Evolutionary conservation across 768 basidiomycete species (phyloP), one percentile per base, ranked within the genome.

Genomic region (Omphalotus guepiniiformis): DNA sequence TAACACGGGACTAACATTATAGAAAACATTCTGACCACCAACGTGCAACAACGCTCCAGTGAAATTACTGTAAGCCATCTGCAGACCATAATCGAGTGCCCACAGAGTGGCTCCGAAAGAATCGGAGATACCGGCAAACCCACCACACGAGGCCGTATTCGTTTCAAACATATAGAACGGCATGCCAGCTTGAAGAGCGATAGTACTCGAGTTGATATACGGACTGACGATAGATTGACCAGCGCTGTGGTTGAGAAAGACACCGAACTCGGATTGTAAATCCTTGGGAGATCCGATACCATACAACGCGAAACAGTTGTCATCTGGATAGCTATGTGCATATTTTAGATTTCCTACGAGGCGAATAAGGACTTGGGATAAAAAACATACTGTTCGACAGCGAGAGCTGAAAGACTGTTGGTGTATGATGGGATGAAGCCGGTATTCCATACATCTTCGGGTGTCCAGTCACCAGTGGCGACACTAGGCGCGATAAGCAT

Each of bases 101-200:
- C 83, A 85, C 2, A 87, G 63, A 3, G 82, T 78, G 0, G 77
- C 80, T 2, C 75, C 80, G 55, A 82, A 85, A 8, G 73, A 73
- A 54, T 85, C 78, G 36, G 74, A 77, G 27, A 85, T 62, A 1
- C 83, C 85, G 3, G 74, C 59, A 56, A 85, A 84, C 21, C 83
- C 83, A 61, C 82, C 82, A 60, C 84, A 85, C 23, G 78, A 79
- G 2, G 81, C 83, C 0, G 80, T 79, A 55, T 85, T 85, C 9
- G 80, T 84, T 63, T 88, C 85, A 52, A 85, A 73, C 82, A 86
- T 83, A 43, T 83, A 54, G 27, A 85, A 61, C 16, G 71, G 71
- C 52, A 76, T 73, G 2, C 64, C 61, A 26, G 64, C 63, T 0
- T 21, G 12, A 25, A 34, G 67, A 0, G 79, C 78, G 12, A 68